A percentile compares a stretch with the other conserved stretches of the same genome.
Conservation (phyloP, 768 basidiomycete species). For the Termitomyces sp. region DNA sequence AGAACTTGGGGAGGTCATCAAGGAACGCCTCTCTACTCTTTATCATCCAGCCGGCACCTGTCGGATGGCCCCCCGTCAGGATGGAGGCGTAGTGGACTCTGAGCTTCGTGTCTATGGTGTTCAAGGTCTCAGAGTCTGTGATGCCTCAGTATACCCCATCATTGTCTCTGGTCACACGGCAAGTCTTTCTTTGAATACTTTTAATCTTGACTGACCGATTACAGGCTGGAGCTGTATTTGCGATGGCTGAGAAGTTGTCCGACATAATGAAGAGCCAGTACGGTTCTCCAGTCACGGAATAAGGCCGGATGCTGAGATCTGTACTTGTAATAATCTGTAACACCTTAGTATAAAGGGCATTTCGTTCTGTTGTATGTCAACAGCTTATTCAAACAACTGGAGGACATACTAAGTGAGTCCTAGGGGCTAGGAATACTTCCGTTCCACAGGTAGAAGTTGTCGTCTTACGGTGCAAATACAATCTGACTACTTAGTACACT, state of each 20-base stretch:
- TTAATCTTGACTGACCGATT: slow-evolving; percentile 4
- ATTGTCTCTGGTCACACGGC: slow-evolving; percentile 50
- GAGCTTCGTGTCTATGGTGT: slow-evolving; percentile 40
- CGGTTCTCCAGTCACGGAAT: background rate
- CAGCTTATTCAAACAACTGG: background rate
- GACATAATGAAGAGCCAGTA: slow-evolving; percentile 29
- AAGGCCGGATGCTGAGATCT: background rate
- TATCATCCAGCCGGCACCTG: slow-evolving; percentile 49
- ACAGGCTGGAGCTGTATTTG: slow-evolving; percentile 30
- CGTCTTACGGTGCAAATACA: no score
- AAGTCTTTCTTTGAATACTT: slow-evolving; percentile 15
- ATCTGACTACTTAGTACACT: no score
- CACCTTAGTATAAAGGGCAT: background rate
- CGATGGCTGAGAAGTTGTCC: slow-evolving; percentile 31
- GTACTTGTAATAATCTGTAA: background rate
- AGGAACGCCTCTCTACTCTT: slow-evolving; percentile 42
- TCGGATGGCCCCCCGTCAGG: slow-evolving; percentile 41
- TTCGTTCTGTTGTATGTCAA: background rate
- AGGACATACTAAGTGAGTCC: no score
- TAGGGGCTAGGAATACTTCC: no score
- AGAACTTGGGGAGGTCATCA: slow-evolving; percentile 42
- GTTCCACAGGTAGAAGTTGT: no score
- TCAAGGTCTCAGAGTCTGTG: slow-evolving; percentile 42
- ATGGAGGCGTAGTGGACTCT: slow-evolving; percentile 40
- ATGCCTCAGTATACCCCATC: slow-evolving; percentile 46